These are phyloP conservation scores for Mucor ambiguus DNA, from an alignment of 371 early-diverging fungal species.

Conservation along the genomic window DNA sequence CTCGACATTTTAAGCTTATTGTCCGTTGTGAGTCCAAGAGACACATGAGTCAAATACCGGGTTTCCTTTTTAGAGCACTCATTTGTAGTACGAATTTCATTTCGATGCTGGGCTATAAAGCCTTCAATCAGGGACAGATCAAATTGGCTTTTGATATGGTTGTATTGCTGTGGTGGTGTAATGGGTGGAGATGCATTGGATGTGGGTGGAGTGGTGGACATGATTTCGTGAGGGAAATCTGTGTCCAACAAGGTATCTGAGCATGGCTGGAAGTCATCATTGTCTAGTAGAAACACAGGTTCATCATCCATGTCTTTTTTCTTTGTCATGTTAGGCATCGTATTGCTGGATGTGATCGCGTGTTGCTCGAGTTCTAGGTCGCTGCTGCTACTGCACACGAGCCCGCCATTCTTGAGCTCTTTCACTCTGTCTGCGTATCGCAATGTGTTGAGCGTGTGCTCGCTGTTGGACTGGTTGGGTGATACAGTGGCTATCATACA, in stretches of 20 bases:
- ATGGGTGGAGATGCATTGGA: neutral
- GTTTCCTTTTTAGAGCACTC: slow-evolving; percentile 82
- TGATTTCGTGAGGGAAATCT: slow-evolving; percentile 39
- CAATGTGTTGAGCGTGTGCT: slow-evolving; percentile 98
- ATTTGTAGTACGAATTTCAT: slow-evolving; percentile 75
- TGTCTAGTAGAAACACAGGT: slow-evolving; percentile 6
- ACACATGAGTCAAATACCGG: slow-evolving; percentile 74
- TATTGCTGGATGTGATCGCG: slow-evolving; percentile 21
- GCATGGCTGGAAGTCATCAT: slow-evolving; percentile 23
- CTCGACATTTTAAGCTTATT: slow-evolving; percentile 30
- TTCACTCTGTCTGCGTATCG: slow-evolving; percentile 92
- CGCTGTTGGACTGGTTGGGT: slow-evolving; percentile 90
- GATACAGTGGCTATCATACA: slow-evolving; percentile 99
- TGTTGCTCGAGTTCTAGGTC: neutral
- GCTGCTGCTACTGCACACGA: neutral
- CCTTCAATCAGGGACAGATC: slow-evolving; percentile 55
- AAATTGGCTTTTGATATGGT: slow-evolving; percentile 13
- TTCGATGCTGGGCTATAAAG: slow-evolving; percentile 75
- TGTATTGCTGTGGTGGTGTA: slow-evolving; percentile 5
- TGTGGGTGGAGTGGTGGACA: neutral
- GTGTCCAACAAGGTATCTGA: slow-evolving; percentile 24
- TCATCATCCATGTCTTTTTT: neutral
- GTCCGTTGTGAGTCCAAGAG: slow-evolving; percentile 44
- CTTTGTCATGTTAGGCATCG: neutral
- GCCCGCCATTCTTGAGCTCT: slow-evolving; percentile 28